Base-by-base conservation (phyloP, 495 filamentous ascomycete species). In the Platismatia glauca region DNA sequence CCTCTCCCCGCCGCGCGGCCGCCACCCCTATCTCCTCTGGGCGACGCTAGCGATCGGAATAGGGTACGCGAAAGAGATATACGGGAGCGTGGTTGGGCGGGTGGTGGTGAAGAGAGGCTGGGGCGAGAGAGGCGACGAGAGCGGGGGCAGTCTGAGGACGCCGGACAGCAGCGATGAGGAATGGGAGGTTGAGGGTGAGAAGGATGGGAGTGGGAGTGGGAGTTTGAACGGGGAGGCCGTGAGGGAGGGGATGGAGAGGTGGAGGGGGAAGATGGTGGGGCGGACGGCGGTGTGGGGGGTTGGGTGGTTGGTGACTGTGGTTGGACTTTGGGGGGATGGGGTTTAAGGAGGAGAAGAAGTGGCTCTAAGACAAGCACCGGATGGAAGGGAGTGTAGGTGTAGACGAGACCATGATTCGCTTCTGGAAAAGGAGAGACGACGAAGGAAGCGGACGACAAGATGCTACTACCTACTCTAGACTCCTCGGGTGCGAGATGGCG, bases 321-420 rank as follows among this genome's bases (percentile, higher is more conserved):
- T 96, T 29, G 91, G 91, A 2, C 82, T 95, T 65, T 96, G 91
- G 91, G 91, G 91, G 2, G 91, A 96, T 78, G 87, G 86, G 24
- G 76, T 53, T 11, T 53, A 11, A 20, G 5, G 16, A 24, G n/a
- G 20, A 24, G 7, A 18, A 9, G 20, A 9, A n/a, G 6, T 1
- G 18, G 39, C 3, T 15, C 16, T 43, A 4, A 0, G 15, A 13
- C 3, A 15, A 4, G 39, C 16, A 39, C 7, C 13, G 39, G 13
- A 43, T 8, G 39, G 18, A 20, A 43, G 20, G 7, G 39, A 20
- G 39, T 2, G 37, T 9, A 12, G 7, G 37, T 39, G 37, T 39
- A 35, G 34, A 35, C 34, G 34, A 35, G 34, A 35, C 9, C 34
- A 35, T 35, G 34, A 9, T 35, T 35, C n/a, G 34, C 9, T 9